Evolutionary conservation across 2,329 filamentous ascomycete species (phyloP).

Genomic region (Paecilomyces fulvus): DNA sequence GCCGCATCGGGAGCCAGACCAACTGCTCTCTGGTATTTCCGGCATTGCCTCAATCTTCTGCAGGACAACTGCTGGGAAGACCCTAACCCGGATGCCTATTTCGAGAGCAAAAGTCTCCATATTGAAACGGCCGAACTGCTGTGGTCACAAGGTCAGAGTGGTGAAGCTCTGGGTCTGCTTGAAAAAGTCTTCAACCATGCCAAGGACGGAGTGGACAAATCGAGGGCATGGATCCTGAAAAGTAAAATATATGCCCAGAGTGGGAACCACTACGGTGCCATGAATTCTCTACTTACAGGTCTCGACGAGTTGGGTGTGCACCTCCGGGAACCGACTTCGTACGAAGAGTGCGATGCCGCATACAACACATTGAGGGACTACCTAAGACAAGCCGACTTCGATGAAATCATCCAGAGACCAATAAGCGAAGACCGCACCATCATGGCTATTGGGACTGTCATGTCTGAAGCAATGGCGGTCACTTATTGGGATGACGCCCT

Average conservation of each 20-base stretch:
- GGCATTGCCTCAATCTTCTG: slow-evolving; percentile 66
- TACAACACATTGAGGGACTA: slow-evolving; percentile 57
- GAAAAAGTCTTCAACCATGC: slow-evolving; percentile 62
- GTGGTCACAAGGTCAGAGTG: slow-evolving; percentile 65
- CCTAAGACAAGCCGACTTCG: slow-evolving; percentile 50
- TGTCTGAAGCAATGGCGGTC: slow-evolving; percentile 50
- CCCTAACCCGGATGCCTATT: slow-evolving; percentile 61
- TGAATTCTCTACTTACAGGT: slow-evolving; percentile 62
- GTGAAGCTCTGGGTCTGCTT: slow-evolving; percentile 60
- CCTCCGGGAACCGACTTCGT: slow-evolving; percentile 58
- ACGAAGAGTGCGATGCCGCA: slow-evolving; percentile 67
- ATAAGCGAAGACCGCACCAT: slow-evolving; percentile 35
- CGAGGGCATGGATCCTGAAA: slow-evolving; percentile 73
- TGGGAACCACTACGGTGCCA: slow-evolving; percentile 62
- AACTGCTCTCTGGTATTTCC: slow-evolving; percentile 76
- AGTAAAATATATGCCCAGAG: slow-evolving; percentile 68
- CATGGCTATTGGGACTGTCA: slow-evolving; percentile 44
- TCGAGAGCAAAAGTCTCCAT: slow-evolving; percentile 76
- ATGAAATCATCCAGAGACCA: slow-evolving; percentile 29
- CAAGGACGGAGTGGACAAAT: slow-evolving; percentile 66
- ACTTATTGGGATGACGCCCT: slow-evolving; percentile 54
- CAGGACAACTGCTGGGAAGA: slow-evolving; percentile 73
- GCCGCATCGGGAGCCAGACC: slow-evolving; percentile 74
- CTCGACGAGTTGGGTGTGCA: slow-evolving; percentile 60
- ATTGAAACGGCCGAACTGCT: slow-evolving; percentile 75